Base-by-base conservation (phyloP, 2,329 filamentous ascomycete species). In the Diaporthe velutina region DNA sequence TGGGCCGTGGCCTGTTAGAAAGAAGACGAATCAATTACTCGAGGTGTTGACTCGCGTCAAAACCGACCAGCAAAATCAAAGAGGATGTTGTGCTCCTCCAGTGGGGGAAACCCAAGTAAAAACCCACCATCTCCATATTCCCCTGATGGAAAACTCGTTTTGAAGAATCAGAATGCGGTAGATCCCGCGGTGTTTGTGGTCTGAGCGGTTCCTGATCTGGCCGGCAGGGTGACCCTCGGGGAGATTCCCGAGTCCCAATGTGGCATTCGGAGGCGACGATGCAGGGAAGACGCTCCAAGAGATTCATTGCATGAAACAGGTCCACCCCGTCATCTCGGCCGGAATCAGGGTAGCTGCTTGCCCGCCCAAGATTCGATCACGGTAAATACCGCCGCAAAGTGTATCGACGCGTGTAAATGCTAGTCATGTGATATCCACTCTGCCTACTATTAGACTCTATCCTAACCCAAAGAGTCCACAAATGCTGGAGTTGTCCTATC, bases 351-450 rank as follows among this genome's bases (percentile, higher is more conserved):
- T 10, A 4, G 9, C n/a, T 52, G 48, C 48, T 52, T 52, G 48
- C 48, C n/a, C 48, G 48, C 9, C 9, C 8, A 25, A 15, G 48
- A 9, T 9, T 25, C n/a, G 22, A 52, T 13, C 48, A n/a, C 48
- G 48, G 48, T 25, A 52, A 4, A 52, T 52, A n/a, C 48, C 48
- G 48, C 9, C 48, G 48, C 22, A 30, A 28, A 15, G 12, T 12
- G 13, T 13, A 54, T 30, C 25, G 52, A 15, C 52, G 9, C 42
- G 52, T 55, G 25, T 55, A 55, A 7, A 30, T 55, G 25, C 52
- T 55, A 55, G 52, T 55, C 52, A 55, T 55, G 52, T 30, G 13
- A 28, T 30, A 55, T 55, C 52, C 52, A 55, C 28, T 55, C 52
- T 55, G 17, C 52, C 17, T 55, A 30, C 52, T 55, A 28, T 19